Percentiles rank a stretch among this genome's conserved stretches.
These are phyloP conservation scores for Stropharia rugosoannulata DNA, from an alignment of 768 basidiomycete genomes.

Conservation along the genomic window DNA sequence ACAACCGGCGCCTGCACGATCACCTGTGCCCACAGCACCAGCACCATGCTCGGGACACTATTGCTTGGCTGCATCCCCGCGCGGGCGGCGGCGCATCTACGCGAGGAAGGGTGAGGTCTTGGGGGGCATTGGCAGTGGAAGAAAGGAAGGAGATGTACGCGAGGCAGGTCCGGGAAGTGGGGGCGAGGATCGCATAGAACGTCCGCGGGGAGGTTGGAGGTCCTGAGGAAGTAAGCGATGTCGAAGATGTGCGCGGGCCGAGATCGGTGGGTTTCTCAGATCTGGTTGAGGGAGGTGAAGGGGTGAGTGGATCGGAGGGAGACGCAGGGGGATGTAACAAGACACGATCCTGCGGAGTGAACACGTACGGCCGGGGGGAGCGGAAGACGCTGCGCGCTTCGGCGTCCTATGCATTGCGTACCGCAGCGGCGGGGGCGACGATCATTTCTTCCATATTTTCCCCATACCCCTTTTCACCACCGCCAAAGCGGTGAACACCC, in stretches of 20 bases:
- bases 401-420: constrained; percentile 25
- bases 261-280: too few relatives aligned
- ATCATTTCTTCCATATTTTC: background rate
- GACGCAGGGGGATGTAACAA: constrained; percentile 14
- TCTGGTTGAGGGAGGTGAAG: too few relatives aligned
- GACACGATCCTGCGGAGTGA: constrained; percentile 18
- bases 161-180: constrained; percentile 51
- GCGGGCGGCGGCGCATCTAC: constrained; percentile 78
- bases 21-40: constrained; percentile 75
- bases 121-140: constrained; percentile 29
- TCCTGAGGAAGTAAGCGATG: too few relatives aligned
- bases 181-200: constrained; percentile 32
- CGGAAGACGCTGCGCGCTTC: constrained; percentile 13
- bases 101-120: constrained; percentile 69
- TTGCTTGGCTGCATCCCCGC: constrained; percentile 51
- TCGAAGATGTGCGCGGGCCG: too few relatives aligned
- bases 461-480: too few relatives aligned
- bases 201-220: background rate
- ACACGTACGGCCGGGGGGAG: constrained; percentile 12
- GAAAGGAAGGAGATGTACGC: constrained; percentile 63
- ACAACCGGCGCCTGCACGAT: constrained; percentile 59
- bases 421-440: constrained; percentile 34
- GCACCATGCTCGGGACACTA: constrained; percentile 54
- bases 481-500: too few relatives aligned
- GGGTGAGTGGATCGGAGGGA: too few relatives aligned